Conservation (phyloP, 805 yeast species). For the Starmerella stigmatis region DNA sequence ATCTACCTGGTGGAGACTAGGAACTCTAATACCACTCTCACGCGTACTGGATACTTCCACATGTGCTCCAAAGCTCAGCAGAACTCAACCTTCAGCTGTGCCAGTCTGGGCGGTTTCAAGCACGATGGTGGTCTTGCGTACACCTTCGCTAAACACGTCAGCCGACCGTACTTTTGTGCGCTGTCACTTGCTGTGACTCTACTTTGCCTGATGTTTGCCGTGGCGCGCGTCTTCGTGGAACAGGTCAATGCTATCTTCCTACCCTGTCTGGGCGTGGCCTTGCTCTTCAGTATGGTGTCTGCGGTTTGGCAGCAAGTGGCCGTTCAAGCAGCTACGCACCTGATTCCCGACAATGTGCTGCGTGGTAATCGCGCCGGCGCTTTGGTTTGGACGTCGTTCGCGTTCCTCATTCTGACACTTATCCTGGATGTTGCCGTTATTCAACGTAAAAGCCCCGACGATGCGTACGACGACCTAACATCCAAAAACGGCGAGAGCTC, state of each 20-base stretch:
- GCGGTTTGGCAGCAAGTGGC: conserved; percentile 8
- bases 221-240: background rate
- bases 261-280: background rate
- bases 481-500: background rate
- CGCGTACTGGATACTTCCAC: conserved; percentile 2
- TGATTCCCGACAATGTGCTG: background rate
- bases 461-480: background rate
- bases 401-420: background rate
- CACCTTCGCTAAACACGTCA: conserved; percentile 4
- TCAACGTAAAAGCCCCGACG: background rate
- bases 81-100: background rate
- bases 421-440: background rate
- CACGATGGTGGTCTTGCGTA: background rate
- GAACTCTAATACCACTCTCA: background rate
- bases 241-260: background rate
- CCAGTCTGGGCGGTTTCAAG: conserved; percentile 2
- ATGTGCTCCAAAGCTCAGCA: background rate
- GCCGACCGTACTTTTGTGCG: background rate
- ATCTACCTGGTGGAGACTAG: background rate
- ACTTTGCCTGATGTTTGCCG: background rate
- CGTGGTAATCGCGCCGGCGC: conserved; percentile 1
- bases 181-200: background rate
- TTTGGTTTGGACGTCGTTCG: conserved; percentile 1
- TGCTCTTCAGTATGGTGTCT: background rate
- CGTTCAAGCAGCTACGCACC: background rate